Conservation (phyloP, 2,329 filamentous ascomycete genomes). For the Ramichloridium luteum region DNA sequence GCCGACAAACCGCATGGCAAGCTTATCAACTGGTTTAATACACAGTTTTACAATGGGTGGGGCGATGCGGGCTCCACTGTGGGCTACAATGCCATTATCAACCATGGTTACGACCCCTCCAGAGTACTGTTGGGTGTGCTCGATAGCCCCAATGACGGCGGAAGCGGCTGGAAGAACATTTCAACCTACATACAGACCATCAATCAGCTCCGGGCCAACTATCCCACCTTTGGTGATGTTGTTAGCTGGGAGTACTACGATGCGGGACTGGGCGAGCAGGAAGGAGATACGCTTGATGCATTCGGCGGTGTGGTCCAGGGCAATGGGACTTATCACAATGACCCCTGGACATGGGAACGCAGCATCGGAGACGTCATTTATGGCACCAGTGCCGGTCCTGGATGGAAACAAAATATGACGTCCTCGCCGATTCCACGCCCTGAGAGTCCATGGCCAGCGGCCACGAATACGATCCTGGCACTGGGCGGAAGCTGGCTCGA, state of each 20-base stretch:
- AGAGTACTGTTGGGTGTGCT: constrained; percentile 19
- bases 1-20: constrained; percentile 16
- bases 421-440: constrained; percentile 7
- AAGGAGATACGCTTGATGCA: constrained; percentile 2
- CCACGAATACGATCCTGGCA: too few species aligned
- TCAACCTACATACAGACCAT: constrained; percentile 12
- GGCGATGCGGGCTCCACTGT: constrained; percentile 16
- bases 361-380: constrained; percentile 12
- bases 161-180: constrained; percentile 17
- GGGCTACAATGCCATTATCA: constrained; percentile 18
- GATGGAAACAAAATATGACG: constrained; percentile 3
- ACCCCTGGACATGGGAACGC: constrained; percentile 15
- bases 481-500: too few species aligned
- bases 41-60: constrained; percentile 23
- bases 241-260: constrained; percentile 23
- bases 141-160: constrained; percentile 16
- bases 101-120: constrained; percentile 13
- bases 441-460: constrained; percentile 11
- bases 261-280: constrained; percentile 11
- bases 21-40: constrained; percentile 21
- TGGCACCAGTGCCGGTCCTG: neutral
- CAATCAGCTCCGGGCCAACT: constrained; percentile 12
- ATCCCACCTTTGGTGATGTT: constrained; percentile 16
- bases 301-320: constrained; percentile 5
- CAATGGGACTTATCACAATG: neutral